Conservation (phyloP, 202 grass and related monocot genomes). For the Eragrostis tef region DNA sequence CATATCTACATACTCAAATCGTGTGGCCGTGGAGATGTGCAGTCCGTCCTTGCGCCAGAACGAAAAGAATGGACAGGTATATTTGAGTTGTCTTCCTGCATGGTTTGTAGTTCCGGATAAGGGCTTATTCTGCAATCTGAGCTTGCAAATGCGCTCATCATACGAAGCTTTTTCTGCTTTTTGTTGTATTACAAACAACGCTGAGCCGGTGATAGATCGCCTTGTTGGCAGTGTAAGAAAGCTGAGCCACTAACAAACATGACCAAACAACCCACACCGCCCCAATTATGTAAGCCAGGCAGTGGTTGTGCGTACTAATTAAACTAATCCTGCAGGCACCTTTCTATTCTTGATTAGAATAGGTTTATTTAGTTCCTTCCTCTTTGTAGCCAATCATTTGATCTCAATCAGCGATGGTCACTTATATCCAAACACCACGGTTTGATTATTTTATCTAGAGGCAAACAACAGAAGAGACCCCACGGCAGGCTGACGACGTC, state of each 20-base stretch:
- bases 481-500: neutral
- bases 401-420: neutral
- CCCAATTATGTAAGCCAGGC: constrained; percentile 23
- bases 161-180: neutral
- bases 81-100: constrained; percentile 16
- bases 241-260: constrained; percentile 6
- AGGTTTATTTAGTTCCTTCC: neutral
- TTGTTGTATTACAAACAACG: neutral
- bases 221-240: neutral
- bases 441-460: neutral
- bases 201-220: neutral
- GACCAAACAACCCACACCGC: constrained; percentile 31
- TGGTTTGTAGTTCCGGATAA: constrained; percentile 9
- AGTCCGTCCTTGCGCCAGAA: neutral
- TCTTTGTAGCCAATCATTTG: constrained; percentile 35
- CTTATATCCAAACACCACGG: neutral
- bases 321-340: constrained; percentile 3
- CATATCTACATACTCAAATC: neutral
- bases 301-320: constrained; percentile 19
- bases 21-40: neutral
- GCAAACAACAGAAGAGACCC: neutral
- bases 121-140: neutral
- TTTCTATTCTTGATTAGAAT: neutral
- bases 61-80: neutral
- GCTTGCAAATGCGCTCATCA: neutral